These are phyloP conservation scores for Diutina ranongensis DNA, from an alignment of 1,139 yeast genomes.

Conservation along the genomic window DNA sequence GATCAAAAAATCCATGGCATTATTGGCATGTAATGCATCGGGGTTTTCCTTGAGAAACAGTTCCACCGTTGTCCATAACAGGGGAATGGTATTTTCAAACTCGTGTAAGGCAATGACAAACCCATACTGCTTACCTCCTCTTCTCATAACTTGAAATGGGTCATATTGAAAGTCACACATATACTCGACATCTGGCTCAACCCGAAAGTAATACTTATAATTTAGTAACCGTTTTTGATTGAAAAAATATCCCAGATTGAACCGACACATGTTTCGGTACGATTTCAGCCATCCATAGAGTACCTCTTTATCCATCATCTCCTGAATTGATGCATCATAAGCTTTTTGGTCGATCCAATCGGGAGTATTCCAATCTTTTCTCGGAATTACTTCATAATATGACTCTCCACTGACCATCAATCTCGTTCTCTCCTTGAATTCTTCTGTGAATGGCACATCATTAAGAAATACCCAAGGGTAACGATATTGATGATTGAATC, in stretches of 20 bases:
- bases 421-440: constrained; percentile 43
- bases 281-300: constrained; percentile 31
- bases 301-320: constrained; percentile 15
- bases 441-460: constrained; percentile 31
- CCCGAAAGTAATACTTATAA: constrained; percentile 36
- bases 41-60: constrained; percentile 52
- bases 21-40: constrained; percentile 52
- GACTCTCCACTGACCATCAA: constrained; percentile 80
- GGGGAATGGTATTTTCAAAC: constrained; percentile 43
- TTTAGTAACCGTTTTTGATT: constrained; percentile 26
- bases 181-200: constrained; percentile 36
- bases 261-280: constrained; percentile 39
- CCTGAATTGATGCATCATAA: constrained; percentile 16
- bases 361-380: constrained; percentile 34
- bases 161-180: constrained; percentile 40
- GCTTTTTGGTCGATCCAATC: constrained; percentile 21
- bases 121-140: constrained; percentile 28
- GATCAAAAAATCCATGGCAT: constrained; percentile 43
- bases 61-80: constrained; percentile 70
- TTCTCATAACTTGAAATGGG: constrained; percentile 27
- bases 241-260: constrained; percentile 35
- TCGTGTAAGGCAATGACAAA: constrained; percentile 34
- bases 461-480: constrained; percentile 38
- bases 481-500: constrained; percentile 32
- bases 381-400: constrained; percentile 32